Base-by-base conservation (phyloP, 257 asterid species). In the Penstemon eatonii region DNA sequence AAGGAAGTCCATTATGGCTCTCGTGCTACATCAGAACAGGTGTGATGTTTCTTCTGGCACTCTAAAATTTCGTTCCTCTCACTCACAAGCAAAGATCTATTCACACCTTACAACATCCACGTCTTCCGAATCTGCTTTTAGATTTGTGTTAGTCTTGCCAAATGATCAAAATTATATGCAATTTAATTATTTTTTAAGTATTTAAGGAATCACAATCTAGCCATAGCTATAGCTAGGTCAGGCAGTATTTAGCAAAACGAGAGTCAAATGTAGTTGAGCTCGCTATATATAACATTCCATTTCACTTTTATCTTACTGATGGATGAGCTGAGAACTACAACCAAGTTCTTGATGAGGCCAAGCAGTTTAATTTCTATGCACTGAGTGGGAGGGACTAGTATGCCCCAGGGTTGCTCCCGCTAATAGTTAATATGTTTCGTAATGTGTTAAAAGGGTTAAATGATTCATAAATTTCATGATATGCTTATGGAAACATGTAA, bases 1-100 rank as follows among this genome's bases (percentile, higher is more conserved):
- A 87, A 83, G 76, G 95, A 89, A 64, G 73, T 89, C 75, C 86
- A 87, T 70, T 89, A 89, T 70, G 95, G 96, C 58, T 79, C 87
- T 77, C 54, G 81, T 76, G 95, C 96, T 7, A 87, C 98, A 33
- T 55, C 95, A 63, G 98, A 89, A 73, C 95, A 91, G 93, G 98
- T 89, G 77, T 12, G 36, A 13, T 56, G 37, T 47, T 19, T 44
- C 46, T 63, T 47, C 46, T 66, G 42, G 51, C 66, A 46, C 37
- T 75, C 44, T 33, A 19, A 33, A 40, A 12, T 60, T 43, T 11
- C 36, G 38, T 36, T 52, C 44, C 10, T 56, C 40, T 44, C 49
- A 61, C 37, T 45, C 36, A 6, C 63, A 5, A 53, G 65, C 60
- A 33, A 54, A 45, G 39, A 25, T 38, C 55, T 25, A 25, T 25